These are phyloP conservation scores for Carnegiea gigantea DNA, from an alignment of 179 eudicot species.

Conservation along the genomic window DNA sequence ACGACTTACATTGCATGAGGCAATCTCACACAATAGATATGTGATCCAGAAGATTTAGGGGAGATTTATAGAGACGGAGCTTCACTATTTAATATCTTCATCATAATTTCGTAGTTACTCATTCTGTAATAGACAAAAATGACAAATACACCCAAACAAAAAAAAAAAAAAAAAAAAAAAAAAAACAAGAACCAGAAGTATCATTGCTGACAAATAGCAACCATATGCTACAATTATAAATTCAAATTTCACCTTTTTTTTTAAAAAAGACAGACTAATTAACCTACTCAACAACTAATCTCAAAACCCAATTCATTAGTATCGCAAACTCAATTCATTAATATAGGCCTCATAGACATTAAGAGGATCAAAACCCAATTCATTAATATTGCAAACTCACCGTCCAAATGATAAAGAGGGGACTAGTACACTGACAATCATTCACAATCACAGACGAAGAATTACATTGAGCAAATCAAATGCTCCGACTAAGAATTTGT, in stretches of 20 bases:
- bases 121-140: no score
- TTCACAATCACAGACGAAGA: not conserved
- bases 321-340: no score
- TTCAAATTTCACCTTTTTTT: not conserved
- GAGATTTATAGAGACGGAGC: not conserved
- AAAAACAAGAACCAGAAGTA: no score
- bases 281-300: not conserved
- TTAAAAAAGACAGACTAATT: not conserved
- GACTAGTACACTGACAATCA: not conserved
- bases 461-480: not conserved
- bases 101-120: no score
- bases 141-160: no score
- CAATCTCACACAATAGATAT: not conserved
- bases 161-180: no score
- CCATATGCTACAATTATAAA: no score
- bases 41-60: not conserved
- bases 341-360: no score
- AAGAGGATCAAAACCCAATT: not conserved
- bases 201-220: no score
- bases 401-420: not conserved
- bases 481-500: not conserved
- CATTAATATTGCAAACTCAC: not conserved
- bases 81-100: not conserved
- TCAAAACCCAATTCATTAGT: no score
- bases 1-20: not conserved